Evolutionary conservation across 2,329 filamentous ascomycete genomes (phyloP).

Genomic region (Microcyclospora pomicola): DNA sequence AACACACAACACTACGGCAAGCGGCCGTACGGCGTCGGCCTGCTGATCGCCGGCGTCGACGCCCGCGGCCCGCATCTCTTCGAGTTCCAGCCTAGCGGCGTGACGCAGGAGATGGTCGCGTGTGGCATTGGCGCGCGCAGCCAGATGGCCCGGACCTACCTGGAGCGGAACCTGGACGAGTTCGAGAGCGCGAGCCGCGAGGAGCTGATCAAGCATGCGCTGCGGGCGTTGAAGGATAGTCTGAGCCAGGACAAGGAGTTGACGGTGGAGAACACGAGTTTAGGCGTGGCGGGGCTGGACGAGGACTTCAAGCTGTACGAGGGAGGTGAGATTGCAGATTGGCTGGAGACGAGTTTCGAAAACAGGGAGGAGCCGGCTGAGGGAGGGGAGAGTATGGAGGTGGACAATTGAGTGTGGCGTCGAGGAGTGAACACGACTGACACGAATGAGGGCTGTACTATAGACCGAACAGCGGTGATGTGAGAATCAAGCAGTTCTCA

Average conservation of each 20-base stretch:
- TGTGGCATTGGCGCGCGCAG: constrained; percentile 91
- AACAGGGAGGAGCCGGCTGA: constrained; percentile 24
- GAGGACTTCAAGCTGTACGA: constrained; percentile 88
- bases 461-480: too few relatives aligned
- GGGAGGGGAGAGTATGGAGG: constrained; percentile 21
- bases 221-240: constrained; percentile 87
- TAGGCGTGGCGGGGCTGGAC: constrained; percentile 75
- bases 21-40: constrained; percentile 86
- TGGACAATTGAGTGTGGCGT: constrained; percentile 11
- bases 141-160: constrained; percentile 95
- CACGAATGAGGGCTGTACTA: too few relatives aligned
- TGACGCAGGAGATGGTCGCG: constrained; percentile 94
- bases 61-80: constrained; percentile 90
- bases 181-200: constrained; percentile 67
- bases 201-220: constrained; percentile 78
- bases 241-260: constrained; percentile 94
- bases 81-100: constrained; percentile 91
- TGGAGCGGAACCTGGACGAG: constrained; percentile 78
- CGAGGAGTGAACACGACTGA: too few relatives aligned
- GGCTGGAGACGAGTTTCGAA: constrained; percentile 59
- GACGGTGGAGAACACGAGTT: constrained; percentile 90
- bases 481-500: too few relatives aligned
- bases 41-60: constrained; percentile 87
- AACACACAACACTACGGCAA: constrained; percentile 98
- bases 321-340: constrained; percentile 70